phyloP scores from a whole-genome alignment of 176 grass and related monocot species.

The Coix lacrymajobi region DNA sequence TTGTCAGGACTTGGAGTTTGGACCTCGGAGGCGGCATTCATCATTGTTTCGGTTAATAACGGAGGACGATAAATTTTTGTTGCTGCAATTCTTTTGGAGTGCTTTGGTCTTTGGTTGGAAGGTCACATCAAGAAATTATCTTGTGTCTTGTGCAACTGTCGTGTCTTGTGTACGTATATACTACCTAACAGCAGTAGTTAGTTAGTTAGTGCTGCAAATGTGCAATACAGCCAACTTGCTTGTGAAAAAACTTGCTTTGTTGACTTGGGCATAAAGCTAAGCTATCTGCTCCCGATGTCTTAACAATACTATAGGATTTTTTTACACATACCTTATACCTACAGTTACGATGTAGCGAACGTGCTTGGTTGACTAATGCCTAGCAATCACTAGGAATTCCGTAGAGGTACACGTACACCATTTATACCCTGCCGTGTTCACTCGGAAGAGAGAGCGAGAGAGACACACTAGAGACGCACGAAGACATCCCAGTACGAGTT shows the following conservation, averaged over 20 bases:
- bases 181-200: conserved; percentile 6
- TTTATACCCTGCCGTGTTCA: neutral
- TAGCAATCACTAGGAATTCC: neutral
- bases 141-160: neutral
- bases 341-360: too few species aligned
- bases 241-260: neutral
- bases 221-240: neutral
- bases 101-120: neutral
- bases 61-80: neutral
- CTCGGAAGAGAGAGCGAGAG: too few species aligned
- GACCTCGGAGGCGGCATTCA: neutral
- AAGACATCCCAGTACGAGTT: neutral
- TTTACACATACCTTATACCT: too few species aligned
- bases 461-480: neutral
- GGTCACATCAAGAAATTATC: conserved; percentile 20
- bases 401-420: neutral
- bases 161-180: neutral
- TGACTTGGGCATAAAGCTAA: neutral
- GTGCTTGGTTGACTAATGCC: neutral
- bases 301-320: too few species aligned
- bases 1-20: neutral
- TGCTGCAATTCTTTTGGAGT: neutral
- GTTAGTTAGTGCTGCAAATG: neutral
- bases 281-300: neutral
- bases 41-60: neutral